A percentile compares a stretch with the other conserved stretches of the same genome.
phyloP scores from a whole-genome alignment of 345 rosid genomes.

The Orychophragmus violaceus region DNA sequence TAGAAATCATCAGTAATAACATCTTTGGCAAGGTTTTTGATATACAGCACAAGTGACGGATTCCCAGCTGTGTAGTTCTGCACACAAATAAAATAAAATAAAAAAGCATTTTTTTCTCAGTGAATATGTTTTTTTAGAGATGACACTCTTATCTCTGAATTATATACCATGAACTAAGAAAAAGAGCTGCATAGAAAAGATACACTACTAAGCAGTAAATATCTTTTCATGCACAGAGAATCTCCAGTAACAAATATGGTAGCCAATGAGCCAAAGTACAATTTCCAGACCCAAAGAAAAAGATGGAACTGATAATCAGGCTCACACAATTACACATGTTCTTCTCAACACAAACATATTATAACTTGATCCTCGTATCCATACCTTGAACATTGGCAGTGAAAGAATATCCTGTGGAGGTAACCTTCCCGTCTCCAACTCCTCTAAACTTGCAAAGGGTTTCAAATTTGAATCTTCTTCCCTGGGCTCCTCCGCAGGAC shows the following conservation, averaged over 20 bases:
- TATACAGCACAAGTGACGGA: constrained; percentile 74
- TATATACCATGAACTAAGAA: neutral
- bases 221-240: neutral
- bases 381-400: constrained; percentile 87
- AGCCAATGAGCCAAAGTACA: neutral
- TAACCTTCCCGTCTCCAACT: constrained; percentile 67
- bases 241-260: neutral
- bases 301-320: too few species aligned
- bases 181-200: neutral
- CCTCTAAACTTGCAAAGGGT: constrained; percentile 50
- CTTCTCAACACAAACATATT: neutral
- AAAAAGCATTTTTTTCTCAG: neutral
- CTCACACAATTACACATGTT: constrained; percentile 7
- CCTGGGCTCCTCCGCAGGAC: constrained; percentile 37
- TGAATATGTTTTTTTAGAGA: neutral
- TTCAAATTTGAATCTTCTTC: constrained; percentile 35
- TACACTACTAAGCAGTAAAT: neutral
- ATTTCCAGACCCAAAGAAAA: neutral
- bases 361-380: constrained; percentile 4
- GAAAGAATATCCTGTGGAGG: constrained; percentile 86
- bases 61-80: constrained; percentile 87
- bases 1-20: constrained; percentile 69
- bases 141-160: neutral
- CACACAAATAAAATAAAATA: constrained; percentile 13
- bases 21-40: constrained; percentile 90